These are phyloP conservation scores for Endocalyx cinctus DNA, from an alignment of 2,329 filamentous ascomycete species.

Conservation along the genomic window DNA sequence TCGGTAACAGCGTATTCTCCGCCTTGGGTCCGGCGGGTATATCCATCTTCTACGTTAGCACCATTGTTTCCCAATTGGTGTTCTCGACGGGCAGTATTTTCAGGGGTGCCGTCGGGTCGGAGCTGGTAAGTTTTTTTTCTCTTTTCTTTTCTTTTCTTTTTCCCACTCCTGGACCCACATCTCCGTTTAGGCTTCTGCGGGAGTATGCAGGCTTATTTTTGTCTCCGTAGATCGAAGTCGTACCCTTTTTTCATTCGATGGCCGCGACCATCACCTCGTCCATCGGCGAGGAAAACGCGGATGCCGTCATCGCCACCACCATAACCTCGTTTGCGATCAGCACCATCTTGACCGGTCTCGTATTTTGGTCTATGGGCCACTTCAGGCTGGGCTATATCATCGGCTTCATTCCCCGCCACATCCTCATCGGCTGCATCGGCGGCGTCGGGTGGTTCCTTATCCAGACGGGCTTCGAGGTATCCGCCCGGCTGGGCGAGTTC, in stretches of 20 bases:
- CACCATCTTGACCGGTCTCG: conserved; percentile 81
- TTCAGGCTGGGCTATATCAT: conserved; percentile 89
- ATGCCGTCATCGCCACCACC: conserved; percentile 88
- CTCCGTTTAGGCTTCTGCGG: too few species aligned
- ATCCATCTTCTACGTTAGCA: conserved; percentile 98
- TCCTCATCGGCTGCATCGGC: conserved; percentile 94
- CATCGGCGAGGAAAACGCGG: conserved; percentile 74
- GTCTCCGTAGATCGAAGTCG: conserved; percentile 97
- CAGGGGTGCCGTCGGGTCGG: conserved; percentile 85
- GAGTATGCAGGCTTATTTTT: too few species aligned
- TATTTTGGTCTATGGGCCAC: conserved; percentile 86
- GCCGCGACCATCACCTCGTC: conserved; percentile 76
- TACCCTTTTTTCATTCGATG: conserved; percentile 99
- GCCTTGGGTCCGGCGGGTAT: conserved; percentile 88
- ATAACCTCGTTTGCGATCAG: conserved; percentile 88
- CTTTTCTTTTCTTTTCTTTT: conserved; percentile 2
- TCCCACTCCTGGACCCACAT: conserved; percentile 10
- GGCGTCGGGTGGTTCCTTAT: conserved; percentile 95
- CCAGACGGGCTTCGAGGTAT: conserved; percentile 88
- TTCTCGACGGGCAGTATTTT: conserved; percentile 88
- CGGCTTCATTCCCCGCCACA: conserved; percentile 94
- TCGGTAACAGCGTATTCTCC: conserved; percentile 81
- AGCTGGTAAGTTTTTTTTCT: conserved; percentile 59
- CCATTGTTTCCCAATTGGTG: conserved; percentile 85
- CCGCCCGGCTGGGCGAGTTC: conserved; percentile 79